These are phyloP conservation scores for Casuarina cunninghamiana DNA, from an alignment of 306 rosid genomes.

Conservation along the genomic window DNA sequence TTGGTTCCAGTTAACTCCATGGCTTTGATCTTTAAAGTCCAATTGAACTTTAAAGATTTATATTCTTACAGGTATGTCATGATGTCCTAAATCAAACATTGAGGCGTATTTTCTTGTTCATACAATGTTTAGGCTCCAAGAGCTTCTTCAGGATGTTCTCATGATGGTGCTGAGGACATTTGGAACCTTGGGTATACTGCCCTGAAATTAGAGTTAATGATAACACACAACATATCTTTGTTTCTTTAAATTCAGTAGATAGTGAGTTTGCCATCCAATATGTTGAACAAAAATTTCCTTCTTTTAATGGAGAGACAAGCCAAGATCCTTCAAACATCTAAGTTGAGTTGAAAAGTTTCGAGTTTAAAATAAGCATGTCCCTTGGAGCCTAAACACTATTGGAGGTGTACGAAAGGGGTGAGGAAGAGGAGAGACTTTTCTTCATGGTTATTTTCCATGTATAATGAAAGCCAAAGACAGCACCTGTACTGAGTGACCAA, in stretches of 20 bases:
- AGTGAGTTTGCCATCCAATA: background rate
- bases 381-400: too few relatives aligned
- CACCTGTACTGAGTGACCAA: background rate
- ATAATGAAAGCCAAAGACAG: background rate
- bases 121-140: background rate
- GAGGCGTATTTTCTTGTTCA: background rate
- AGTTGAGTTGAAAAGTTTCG: too few relatives aligned
- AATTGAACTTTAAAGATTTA: background rate
- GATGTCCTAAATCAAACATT: background rate
- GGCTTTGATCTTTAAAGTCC: background rate
- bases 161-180: background rate
- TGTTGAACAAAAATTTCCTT: background rate
- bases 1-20: background rate
- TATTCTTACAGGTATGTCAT: background rate
- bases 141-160: background rate
- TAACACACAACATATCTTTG: background rate
- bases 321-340: background rate
- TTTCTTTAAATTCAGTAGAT: background rate
- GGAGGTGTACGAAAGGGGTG: too few relatives aligned
- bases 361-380: too few relatives aligned
- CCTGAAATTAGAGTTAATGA: background rate
- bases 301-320: background rate
- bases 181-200: background rate
- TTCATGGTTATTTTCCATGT: background rate
- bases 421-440: too few relatives aligned